Conservation (phyloP, 1,284 basidiomycete genomes). For the Psilocybe mexicana region DNA sequence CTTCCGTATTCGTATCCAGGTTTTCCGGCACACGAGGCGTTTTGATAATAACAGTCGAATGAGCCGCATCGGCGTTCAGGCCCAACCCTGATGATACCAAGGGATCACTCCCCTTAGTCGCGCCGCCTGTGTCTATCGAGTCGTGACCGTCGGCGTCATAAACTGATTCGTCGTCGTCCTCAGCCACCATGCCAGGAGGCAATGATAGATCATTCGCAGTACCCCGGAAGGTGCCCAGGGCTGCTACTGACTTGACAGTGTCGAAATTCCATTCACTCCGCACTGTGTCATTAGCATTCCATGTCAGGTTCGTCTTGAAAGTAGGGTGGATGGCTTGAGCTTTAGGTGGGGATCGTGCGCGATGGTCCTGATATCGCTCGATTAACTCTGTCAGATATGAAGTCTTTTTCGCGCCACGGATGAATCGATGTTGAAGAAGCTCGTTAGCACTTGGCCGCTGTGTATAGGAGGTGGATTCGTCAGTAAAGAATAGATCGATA, state of each 20-base stretch:
- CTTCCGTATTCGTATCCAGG: conserved; percentile 17
- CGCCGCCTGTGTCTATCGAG: conserved; percentile 59
- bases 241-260: conserved; percentile 74
- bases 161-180: conserved; percentile 44
- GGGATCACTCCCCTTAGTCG: conserved; percentile 66
- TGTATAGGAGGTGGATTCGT: conserved; percentile 15
- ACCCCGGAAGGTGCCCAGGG: conserved; percentile 72
- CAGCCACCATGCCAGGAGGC: conserved; percentile 55
- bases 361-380: conserved; percentile 77
- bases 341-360: conserved; percentile 58
- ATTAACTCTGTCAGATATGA: conserved; percentile 84
- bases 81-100: conserved; percentile 42
- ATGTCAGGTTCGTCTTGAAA: conserved; percentile 54
- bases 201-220: conserved; percentile 62
- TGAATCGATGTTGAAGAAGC: conserved; percentile 90
- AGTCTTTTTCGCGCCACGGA: conserved; percentile 81
- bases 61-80: conserved; percentile 55
- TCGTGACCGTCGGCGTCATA: conserved; percentile 45
- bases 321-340: conserved; percentile 55
- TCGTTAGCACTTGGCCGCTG: conserved; percentile 91
- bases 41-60: conserved; percentile 73
- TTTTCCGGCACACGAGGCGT: conserved; percentile 28
- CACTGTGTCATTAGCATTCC: conserved; percentile 72
- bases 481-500: conserved; percentile 13
- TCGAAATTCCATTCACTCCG: conserved; percentile 96